phyloP scores from a whole-genome alignment of 495 filamentous ascomycete species.

The Xylaria bambusicola region DNA sequence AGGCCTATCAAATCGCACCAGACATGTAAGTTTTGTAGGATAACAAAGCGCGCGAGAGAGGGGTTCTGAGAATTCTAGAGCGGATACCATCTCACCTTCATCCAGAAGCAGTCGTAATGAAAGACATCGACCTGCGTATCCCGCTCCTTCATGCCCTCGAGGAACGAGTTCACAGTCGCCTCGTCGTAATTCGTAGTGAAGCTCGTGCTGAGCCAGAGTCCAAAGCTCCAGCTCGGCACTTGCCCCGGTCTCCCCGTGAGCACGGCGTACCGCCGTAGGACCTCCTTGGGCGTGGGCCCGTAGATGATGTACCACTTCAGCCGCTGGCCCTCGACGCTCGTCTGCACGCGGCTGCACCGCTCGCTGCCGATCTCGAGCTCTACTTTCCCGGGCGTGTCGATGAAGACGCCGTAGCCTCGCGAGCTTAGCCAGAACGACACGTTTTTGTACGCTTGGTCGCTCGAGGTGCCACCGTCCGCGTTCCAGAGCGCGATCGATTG shows the following conservation, averaged over 20 bases:
- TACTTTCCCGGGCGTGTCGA: slow-evolving; percentile 60
- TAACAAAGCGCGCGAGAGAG: neutral
- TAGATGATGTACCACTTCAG: slow-evolving; percentile 66
- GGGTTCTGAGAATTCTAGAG: neutral
- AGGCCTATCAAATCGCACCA: slow-evolving; percentile 40
- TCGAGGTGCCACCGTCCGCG: slow-evolving; percentile 69
- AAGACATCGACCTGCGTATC: slow-evolving; percentile 69
- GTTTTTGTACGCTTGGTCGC: slow-evolving; percentile 74
- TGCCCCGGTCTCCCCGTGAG: slow-evolving; percentile 62
- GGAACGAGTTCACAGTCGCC: slow-evolving; percentile 63
- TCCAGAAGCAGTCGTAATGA: slow-evolving; percentile 72
- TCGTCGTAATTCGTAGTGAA: slow-evolving; percentile 75
- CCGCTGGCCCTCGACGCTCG: slow-evolving; percentile 61
- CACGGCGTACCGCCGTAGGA: slow-evolving; percentile 62
- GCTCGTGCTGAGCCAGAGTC: slow-evolving; percentile 68
- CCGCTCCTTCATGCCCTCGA: slow-evolving; percentile 66
- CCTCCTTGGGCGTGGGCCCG: slow-evolving; percentile 66
- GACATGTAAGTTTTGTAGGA: slow-evolving; percentile 6
- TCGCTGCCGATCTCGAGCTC: slow-evolving; percentile 70
- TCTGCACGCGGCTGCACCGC: slow-evolving; percentile 64
- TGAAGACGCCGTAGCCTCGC: slow-evolving; percentile 70
- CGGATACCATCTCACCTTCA: slow-evolving; percentile 29
- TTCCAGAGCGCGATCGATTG: slow-evolving; percentile 71
- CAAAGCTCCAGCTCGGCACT: slow-evolving; percentile 70
- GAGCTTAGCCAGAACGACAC: slow-evolving; percentile 71